Evolutionary conservation across 352 stramenopile genomes (phyloP).

Genomic region (Pythium guiyangense): DNA sequence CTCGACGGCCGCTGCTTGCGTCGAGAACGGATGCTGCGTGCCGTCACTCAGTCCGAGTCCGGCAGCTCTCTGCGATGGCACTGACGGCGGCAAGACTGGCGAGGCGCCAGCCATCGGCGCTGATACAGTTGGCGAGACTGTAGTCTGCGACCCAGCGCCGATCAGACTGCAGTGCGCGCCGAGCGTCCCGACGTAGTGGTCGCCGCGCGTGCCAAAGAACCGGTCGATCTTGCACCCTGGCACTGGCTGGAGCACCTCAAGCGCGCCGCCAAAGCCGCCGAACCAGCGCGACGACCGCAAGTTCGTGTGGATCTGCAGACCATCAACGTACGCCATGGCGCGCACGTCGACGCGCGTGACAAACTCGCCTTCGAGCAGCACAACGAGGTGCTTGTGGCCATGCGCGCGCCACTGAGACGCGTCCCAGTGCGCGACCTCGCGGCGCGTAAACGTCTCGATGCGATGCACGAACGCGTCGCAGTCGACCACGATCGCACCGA

Average conservation of each 20-base stretch:
- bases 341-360: constrained; percentile 49
- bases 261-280: constrained; percentile 42
- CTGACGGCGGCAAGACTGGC: neutral
- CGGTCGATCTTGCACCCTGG: constrained; percentile 36
- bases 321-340: constrained; percentile 61
- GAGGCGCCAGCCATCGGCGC: no score
- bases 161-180: constrained; percentile 29
- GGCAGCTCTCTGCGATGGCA: constrained; percentile 13
- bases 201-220: constrained; percentile 50
- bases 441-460: constrained; percentile 32
- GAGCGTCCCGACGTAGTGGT: constrained; percentile 43
- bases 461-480: constrained; percentile 37
- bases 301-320: constrained; percentile 63
- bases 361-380: constrained; percentile 40
- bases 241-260: constrained; percentile 35
- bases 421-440: constrained; percentile 16
- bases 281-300: constrained; percentile 51
- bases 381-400: constrained; percentile 33
- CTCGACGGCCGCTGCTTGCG: constrained; percentile 8
- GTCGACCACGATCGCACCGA: constrained; percentile 43
- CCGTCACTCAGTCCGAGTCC: constrained; percentile 18
- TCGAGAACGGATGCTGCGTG: constrained; percentile 11
- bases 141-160: no score
- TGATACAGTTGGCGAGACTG: no score
- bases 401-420: constrained; percentile 18